These are phyloP conservation scores for Senna tora DNA, from an alignment of 306 rosid species.

Conservation along the genomic window DNA sequence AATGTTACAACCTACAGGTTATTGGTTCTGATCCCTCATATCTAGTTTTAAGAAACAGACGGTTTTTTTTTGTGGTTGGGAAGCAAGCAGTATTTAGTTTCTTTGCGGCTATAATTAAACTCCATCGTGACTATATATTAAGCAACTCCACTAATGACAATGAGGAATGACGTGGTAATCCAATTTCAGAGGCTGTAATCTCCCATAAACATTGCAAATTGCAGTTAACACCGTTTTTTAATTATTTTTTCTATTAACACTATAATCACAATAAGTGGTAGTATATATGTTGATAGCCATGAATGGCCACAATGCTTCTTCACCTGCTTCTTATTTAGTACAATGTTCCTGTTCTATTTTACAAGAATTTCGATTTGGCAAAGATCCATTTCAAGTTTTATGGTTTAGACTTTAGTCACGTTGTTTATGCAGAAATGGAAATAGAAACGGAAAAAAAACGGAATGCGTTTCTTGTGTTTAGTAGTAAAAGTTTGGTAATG, in stretches of 20 bases:
- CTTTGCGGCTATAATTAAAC: slow-evolving; percentile 26
- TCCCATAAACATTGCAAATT: not conserved
- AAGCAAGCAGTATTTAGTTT: slow-evolving; percentile 26
- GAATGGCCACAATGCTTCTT: not conserved
- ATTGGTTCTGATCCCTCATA: slow-evolving; percentile 3
- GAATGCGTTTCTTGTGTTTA: too few species aligned
- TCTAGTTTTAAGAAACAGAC: slow-evolving; percentile 10
- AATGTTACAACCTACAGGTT: not conserved
- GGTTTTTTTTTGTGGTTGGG: slow-evolving; percentile 13
- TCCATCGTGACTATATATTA: slow-evolving; percentile 21
- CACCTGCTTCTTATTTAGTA: not conserved
- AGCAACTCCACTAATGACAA: slow-evolving; percentile 38
- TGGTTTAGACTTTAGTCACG: too few species aligned
- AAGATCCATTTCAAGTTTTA: not conserved
- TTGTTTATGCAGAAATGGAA: too few species aligned
- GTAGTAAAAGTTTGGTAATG: too few species aligned
- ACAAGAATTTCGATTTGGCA: not conserved
- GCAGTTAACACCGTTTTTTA: not conserved
- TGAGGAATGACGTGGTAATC: slow-evolving; percentile 45
- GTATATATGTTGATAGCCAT: not conserved
- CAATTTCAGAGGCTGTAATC: slow-evolving; percentile 48
- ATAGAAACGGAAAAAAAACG: too few species aligned
- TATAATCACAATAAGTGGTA: not conserved
- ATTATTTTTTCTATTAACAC: not conserved
- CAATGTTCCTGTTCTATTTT: too few species aligned